Percentiles rank a stretch among this genome's conserved stretches.
Conservation (phyloP, 164 flowering plant genomes). For the Dillenia suffruticosa region DNA sequence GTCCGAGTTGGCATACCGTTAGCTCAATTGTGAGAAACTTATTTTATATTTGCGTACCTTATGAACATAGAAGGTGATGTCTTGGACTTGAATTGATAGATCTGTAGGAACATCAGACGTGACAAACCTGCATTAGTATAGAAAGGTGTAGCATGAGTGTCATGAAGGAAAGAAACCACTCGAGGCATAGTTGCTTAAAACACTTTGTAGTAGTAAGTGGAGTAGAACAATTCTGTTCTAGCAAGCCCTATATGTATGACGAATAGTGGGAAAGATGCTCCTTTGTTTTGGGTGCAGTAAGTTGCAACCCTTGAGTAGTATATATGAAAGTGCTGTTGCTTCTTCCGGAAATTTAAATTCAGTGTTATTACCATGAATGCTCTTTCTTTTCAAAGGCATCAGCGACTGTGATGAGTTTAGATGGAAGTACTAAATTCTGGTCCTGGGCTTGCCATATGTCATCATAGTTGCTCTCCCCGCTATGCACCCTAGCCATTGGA, state of each 20-base stretch:
- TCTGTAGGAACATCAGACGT: constrained; percentile 66
- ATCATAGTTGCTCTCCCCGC: constrained; percentile 20
- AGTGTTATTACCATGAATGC: constrained; percentile 50
- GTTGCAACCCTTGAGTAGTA: too few species aligned
- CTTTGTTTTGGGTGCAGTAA: too few species aligned
- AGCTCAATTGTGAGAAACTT: too few species aligned
- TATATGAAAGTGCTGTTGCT: too few species aligned
- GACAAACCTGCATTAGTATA: constrained; percentile 49
- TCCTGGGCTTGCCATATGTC: constrained; percentile 16
- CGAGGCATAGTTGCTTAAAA: background rate
- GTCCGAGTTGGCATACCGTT: too few species aligned
- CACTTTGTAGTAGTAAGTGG: background rate
- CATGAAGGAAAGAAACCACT: background rate
- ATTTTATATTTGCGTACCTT: constrained; percentile 39
- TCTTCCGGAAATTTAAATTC: background rate
- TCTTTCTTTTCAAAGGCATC: constrained; percentile 50
- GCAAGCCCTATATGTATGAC: too few species aligned
- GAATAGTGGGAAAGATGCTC: too few species aligned
- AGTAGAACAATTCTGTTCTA: background rate
- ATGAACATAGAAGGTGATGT: constrained; percentile 57
- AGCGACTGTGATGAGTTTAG: constrained; percentile 14
- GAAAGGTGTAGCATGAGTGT: too few species aligned
- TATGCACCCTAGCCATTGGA: constrained; percentile 7
- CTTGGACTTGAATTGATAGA: constrained; percentile 53
- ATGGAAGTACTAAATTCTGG: constrained; percentile 33